Evolutionary conservation across 352 stramenopile genomes (phyloP), one percentile per base, ranked within the genome.

Genomic region (Phytopythium montanum): DNA sequence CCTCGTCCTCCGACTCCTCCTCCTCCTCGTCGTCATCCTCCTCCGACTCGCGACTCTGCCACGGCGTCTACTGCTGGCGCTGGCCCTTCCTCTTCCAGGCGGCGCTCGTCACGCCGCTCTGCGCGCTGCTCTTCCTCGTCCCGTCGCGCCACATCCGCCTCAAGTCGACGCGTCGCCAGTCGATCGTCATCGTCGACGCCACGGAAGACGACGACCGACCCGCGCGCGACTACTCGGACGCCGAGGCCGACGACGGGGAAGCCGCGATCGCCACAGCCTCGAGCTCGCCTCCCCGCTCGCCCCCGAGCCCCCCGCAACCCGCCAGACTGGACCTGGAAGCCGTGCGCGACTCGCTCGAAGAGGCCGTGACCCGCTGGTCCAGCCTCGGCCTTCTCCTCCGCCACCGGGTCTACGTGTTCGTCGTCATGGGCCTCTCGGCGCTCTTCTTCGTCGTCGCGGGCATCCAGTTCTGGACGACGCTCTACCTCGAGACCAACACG

Each of bases 81-180:
- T 96, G 84, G 81, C 87, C 87, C 33, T 94, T 96, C 60, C 59
- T 96, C 31, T 72, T 85, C 48, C 83, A 96, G 61, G 87, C 91
- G 55, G 51, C 75, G 51, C 64, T 92, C 21, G 75, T 94, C 44
- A 68, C 87, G 26, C 87, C 85, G 49, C 68, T 96, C 31, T 88
- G 72, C 31, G 71, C 93, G 13, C 54, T 88, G 52, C 75, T 94
- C 31, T 95, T 94, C 70, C 85, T 92, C 59, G 81, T 95, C 28
- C 86, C 85, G 14, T 58, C 72, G 34, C 74, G 77, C 16, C 81
- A 94, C 54, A 88, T 95, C 52, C 64, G 61, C 34, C 68, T 94
- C 46, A 77, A 78, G 51, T 62, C 70, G 16, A 70, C 73, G 56
- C 69, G 72, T 46, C 75, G 77, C n/a, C 66, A 73, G 23, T 88